A percentile compares a stretch with the other conserved stretches of the same genome.
Conservation (phyloP, 768 basidiomycete species). For the Pleurotus ostreatus region DNA sequence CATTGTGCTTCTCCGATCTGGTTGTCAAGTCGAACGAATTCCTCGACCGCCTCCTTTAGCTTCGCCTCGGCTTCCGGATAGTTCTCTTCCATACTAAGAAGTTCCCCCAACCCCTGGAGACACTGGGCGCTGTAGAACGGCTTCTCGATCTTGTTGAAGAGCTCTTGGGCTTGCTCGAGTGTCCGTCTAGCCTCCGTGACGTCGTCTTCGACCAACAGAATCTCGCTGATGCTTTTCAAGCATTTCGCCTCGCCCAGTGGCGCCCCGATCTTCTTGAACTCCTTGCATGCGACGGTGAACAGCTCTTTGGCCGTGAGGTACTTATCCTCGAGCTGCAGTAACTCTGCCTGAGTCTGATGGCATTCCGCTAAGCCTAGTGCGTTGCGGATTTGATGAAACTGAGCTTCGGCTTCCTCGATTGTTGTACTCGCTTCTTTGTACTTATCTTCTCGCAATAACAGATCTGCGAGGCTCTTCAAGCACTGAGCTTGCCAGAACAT, state of each 20-base stretch:
- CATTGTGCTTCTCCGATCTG: slow-evolving; percentile 5
- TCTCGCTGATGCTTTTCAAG: slow-evolving; percentile 6
- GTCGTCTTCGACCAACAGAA: neutral
- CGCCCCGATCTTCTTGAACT: slow-evolving; percentile 6
- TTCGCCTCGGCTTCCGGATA: slow-evolving; percentile 2
- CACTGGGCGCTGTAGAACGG: slow-evolving; percentile 4
- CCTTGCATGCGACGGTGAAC: slow-evolving; percentile 2
- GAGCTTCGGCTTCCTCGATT: slow-evolving; percentile 7
- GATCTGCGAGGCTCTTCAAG: slow-evolving; percentile 10
- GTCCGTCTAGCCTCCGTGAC: neutral
- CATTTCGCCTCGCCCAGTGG: neutral
- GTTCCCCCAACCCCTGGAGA: slow-evolving; percentile 2
- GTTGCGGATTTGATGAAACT: slow-evolving; percentile 2
- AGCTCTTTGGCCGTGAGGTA: slow-evolving; percentile 5
- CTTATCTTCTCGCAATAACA: slow-evolving; percentile 6
- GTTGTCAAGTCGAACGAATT: slow-evolving; percentile 3
- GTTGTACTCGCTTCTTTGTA: slow-evolving; percentile 3
- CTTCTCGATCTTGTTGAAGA: slow-evolving; percentile 4
- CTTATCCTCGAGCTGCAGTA: slow-evolving; percentile 3
- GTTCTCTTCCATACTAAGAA: neutral
- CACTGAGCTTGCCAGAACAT: slow-evolving; percentile 10
- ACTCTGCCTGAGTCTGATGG: slow-evolving; percentile 2
- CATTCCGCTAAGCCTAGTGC: neutral
- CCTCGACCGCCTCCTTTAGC: slow-evolving; percentile 1
- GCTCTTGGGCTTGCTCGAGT: slow-evolving; percentile 4